These are phyloP conservation scores for Clarireedia paspali DNA, from an alignment of 2,329 filamentous ascomycete species.

Conservation along the genomic window DNA sequence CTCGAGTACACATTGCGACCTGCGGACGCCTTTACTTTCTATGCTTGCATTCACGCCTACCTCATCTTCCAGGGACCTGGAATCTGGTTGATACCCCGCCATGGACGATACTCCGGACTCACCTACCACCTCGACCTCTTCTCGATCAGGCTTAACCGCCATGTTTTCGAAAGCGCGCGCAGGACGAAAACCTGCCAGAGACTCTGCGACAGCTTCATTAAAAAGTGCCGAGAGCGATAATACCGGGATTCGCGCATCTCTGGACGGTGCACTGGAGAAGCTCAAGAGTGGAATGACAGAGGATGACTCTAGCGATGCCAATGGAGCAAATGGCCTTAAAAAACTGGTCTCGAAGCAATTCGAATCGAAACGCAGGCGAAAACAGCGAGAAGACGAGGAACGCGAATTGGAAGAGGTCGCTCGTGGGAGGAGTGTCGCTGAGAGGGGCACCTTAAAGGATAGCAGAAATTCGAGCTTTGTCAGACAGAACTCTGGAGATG, in stretches of 20 bases:
- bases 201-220: slow-evolving; percentile 23
- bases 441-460: slow-evolving; percentile 27
- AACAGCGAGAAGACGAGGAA: slow-evolving; percentile 37
- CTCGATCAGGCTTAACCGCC: slow-evolving; percentile 17
- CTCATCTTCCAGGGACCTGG: background rate
- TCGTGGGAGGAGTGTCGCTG: slow-evolving; percentile 27
- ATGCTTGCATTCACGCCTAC: background rate
- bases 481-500: slow-evolving; percentile 4
- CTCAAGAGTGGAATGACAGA: slow-evolving; percentile 19
- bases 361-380: slow-evolving; percentile 40
- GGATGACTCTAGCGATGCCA: slow-evolving; percentile 18
- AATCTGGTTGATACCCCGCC: background rate
- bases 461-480: slow-evolving; percentile 1
- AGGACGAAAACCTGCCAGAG: slow-evolving; percentile 14
- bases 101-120: slow-evolving; percentile 5
- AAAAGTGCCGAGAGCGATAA: slow-evolving; percentile 21
- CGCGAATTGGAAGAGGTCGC: slow-evolving; percentile 32
- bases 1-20: background rate
- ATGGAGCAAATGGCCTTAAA: slow-evolving; percentile 32
- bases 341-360: slow-evolving; percentile 49
- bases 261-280: slow-evolving; percentile 23
- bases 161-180: slow-evolving; percentile 24
- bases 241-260: slow-evolving; percentile 15
- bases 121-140: slow-evolving; percentile 15
- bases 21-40: background rate